Conservation (phyloP, 805 yeast species). For the Isabelozyma pseudorhagii region DNA sequence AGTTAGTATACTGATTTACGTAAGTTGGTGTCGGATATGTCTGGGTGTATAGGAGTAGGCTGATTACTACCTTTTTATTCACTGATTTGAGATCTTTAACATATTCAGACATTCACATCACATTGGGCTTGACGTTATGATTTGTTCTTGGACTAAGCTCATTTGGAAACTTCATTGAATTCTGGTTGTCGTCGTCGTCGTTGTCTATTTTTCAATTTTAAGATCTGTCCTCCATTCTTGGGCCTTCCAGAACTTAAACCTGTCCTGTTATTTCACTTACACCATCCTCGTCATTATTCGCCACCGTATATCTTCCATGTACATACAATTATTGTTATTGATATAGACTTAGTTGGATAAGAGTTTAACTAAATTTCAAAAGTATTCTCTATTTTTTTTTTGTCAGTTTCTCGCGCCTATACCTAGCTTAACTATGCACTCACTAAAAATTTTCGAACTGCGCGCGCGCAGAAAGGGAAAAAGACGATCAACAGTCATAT, state of each 20-base stretch:
- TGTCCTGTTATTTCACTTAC: neutral
- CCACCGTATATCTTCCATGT: neutral
- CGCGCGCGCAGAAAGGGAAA: neutral
- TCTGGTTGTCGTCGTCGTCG: neutral
- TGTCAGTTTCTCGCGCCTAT: neutral
- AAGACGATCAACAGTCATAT: neutral
- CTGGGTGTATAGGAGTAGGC: too few relatives aligned
- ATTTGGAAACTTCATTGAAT: too few relatives aligned
- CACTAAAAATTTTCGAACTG: neutral
- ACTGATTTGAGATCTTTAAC: too few relatives aligned
- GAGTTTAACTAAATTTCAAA: neutral
- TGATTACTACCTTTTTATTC: too few relatives aligned
- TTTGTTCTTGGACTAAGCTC: too few relatives aligned
- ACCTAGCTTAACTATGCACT: neutral
- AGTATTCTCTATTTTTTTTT: neutral
- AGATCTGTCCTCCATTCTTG: neutral
- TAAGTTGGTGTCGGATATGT: neutral
- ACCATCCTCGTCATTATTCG: neutral
- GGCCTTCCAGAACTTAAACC: neutral
- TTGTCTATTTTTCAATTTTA: neutral
- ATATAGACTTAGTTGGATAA: neutral
- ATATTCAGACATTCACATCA: too few relatives aligned
- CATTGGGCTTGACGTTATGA: too few relatives aligned
- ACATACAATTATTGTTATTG: neutral
- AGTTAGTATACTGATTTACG: constrained; percentile 27